These are phyloP conservation scores for Monosporozyma unispora DNA, from an alignment of 805 yeast species.

Conservation along the genomic window DNA sequence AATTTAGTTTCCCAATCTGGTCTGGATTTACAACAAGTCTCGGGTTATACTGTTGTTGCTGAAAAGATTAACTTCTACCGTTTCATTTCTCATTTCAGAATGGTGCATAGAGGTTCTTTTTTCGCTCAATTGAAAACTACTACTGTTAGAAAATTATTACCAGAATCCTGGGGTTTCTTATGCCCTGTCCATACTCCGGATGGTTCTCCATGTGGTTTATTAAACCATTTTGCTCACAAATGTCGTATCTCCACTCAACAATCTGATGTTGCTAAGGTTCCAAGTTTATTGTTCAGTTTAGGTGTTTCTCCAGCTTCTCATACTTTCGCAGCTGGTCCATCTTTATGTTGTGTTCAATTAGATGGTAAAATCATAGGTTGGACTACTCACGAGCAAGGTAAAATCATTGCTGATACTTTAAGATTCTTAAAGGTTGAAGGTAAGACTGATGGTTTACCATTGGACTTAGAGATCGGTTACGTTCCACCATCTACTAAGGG, in stretches of 20 bases:
- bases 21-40: constrained; percentile 92
- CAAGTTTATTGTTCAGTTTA: constrained; percentile 52
- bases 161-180: constrained; percentile 98
- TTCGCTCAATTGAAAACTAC: constrained; percentile 97
- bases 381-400: constrained; percentile 86
- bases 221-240: constrained; percentile 93
- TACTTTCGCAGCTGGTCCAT: constrained; percentile 80
- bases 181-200: constrained; percentile 99
- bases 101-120: constrained; percentile 99
- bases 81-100: constrained; percentile 95
- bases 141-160: constrained; percentile 88
- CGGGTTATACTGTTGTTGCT: constrained; percentile 97
- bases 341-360: constrained; percentile 79
- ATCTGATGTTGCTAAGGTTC: constrained; percentile 65
- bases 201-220: constrained; percentile 98
- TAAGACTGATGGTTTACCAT: constrained; percentile 56
- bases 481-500: constrained; percentile 96
- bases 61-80: constrained; percentile 96
- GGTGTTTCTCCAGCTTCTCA: constrained; percentile 74
- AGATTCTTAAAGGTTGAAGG: constrained; percentile 91
- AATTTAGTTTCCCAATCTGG: constrained; percentile 95
- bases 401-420: constrained; percentile 76
- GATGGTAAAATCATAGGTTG: constrained; percentile 92
- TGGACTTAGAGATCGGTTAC: constrained; percentile 84
- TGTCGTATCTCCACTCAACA: constrained; percentile 76